phyloP scores from a whole-genome alignment of 352 stramenopile species.

The Globisporangium cederbergense region DNA sequence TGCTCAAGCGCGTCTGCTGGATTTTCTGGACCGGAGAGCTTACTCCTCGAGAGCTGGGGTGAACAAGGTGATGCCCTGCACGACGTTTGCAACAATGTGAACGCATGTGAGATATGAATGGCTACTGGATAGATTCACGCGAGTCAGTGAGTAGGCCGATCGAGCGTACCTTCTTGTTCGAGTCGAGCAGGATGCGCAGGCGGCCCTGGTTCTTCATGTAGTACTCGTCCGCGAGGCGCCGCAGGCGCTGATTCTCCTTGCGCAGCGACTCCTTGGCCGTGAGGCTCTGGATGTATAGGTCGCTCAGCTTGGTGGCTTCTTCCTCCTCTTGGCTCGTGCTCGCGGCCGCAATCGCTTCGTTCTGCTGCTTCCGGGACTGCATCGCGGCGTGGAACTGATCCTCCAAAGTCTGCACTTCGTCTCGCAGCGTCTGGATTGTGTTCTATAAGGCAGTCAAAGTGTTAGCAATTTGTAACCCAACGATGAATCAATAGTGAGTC shows the following conservation, averaged over 20 bases:
- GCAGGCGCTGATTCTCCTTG: constrained; percentile 63
- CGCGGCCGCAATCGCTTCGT: constrained; percentile 21
- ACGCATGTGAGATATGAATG: not conserved
- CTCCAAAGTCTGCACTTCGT: constrained; percentile 41
- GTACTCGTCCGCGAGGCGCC: constrained; percentile 60
- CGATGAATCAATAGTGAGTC: not conserved
- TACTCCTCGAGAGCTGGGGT: constrained; percentile 20
- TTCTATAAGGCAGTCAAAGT: constrained; percentile 33
- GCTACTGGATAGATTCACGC: not conserved
- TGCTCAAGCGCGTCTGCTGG: constrained; percentile 4
- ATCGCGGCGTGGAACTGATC: constrained; percentile 35
- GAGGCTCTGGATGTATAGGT: constrained; percentile 41
- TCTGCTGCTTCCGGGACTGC: constrained; percentile 30
- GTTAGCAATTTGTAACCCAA: not conserved
- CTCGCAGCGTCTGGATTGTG: constrained; percentile 60
- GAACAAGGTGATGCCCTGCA: constrained; percentile 20
- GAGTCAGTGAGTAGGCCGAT: no score
- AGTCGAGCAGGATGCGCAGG: constrained; percentile 54
- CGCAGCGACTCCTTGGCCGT: constrained; percentile 52
- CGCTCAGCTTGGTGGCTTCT: constrained; percentile 23
- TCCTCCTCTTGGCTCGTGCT: constrained; percentile 14
- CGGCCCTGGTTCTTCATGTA: constrained; percentile 81
- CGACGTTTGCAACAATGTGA: constrained; percentile 1
- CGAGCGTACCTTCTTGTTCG: constrained; percentile 38
- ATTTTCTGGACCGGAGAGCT: not conserved